Evolutionary conservation across 2,329 filamentous ascomycete genomes (phyloP).

Genomic region (Epicoccum nigrum): DNA sequence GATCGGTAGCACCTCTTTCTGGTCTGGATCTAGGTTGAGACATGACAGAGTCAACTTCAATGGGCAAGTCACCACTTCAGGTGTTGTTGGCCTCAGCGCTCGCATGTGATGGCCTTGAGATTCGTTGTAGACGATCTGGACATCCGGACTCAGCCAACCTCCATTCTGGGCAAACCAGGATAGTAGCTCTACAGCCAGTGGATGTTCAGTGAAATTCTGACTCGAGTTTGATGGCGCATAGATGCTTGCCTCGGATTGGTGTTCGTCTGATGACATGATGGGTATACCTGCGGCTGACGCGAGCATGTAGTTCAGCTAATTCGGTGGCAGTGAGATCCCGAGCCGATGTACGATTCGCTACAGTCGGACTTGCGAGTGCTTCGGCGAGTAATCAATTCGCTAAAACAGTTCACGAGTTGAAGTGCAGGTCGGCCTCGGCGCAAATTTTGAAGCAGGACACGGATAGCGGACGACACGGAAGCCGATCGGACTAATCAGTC

Average conservation of each 20-base stretch:
- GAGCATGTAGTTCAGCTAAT: conserved; percentile 3
- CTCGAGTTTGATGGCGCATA: conserved; percentile 5
- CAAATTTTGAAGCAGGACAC: conserved; percentile 18
- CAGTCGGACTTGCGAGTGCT: conserved; percentile 2
- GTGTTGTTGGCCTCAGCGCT: conserved; percentile 28
- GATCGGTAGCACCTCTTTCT: conserved; percentile 32
- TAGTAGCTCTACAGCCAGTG: conserved; percentile 28
- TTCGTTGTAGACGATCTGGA: conserved; percentile 35
- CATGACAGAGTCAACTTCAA: conserved; percentile 43
- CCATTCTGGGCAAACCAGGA: conserved; percentile 42
- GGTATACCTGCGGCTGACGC: conserved; percentile 20
- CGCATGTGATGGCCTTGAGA: conserved; percentile 41
- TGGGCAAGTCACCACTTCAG: conserved; percentile 40
- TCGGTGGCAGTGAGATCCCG: conserved; percentile 12
- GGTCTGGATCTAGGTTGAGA: conserved; percentile 42
- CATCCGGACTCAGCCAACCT: conserved; percentile 39
- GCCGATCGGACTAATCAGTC: conserved; percentile 11
- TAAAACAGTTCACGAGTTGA: conserved; percentile 22
- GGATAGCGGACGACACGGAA: conserved; percentile 19
- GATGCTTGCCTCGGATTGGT: conserved; percentile 1
- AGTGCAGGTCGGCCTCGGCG: conserved; percentile 20
- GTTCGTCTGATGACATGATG: conserved; percentile 19
- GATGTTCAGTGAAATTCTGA: conserved; percentile 18
- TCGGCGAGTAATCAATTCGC: conserved; percentile 8
- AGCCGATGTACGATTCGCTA: conserved; percentile 7